These are phyloP conservation scores for Dujonia santamariae DNA, from an alignment of 1,139 yeast genomes.

Conservation along the genomic window DNA sequence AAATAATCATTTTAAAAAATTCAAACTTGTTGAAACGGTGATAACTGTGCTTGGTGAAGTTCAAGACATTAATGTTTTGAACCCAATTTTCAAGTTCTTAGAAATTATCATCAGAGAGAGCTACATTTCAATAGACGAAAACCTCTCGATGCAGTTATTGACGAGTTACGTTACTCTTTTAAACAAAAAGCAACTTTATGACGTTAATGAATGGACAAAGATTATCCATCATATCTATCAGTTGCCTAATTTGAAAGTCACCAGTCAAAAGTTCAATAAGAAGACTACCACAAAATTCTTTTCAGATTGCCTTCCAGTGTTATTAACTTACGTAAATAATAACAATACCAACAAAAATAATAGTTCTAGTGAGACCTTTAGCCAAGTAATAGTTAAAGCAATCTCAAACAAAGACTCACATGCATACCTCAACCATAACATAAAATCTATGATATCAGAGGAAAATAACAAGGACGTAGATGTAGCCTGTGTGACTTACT, in stretches of 20 bases:
- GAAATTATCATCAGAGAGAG: slow-evolving; percentile 18
- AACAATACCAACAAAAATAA: neutral
- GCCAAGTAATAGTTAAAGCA: slow-evolving; percentile 7
- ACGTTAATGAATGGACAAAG: slow-evolving; percentile 21
- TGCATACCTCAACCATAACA: slow-evolving; percentile 16
- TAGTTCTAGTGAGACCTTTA: slow-evolving; percentile 8
- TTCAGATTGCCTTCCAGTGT: slow-evolving; percentile 12
- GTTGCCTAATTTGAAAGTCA: slow-evolving; percentile 22
- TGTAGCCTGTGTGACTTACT: no score
- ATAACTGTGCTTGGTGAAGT: slow-evolving; percentile 7
- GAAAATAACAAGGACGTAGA: slow-evolving; percentile 14
- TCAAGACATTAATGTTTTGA: slow-evolving; percentile 12
- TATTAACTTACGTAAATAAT: slow-evolving; percentile 2
- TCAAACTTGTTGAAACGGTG: slow-evolving; percentile 17
- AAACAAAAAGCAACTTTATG: slow-evolving; percentile 4
- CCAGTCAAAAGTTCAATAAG: slow-evolving; percentile 26
- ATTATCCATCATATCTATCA: slow-evolving; percentile 22
- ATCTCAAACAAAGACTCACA: slow-evolving; percentile 18
- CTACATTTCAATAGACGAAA: slow-evolving; percentile 36
- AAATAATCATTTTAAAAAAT: slow-evolving; percentile 35
- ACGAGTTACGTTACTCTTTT: slow-evolving; percentile 13
- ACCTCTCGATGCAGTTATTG: slow-evolving; percentile 18
- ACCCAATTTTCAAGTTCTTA: slow-evolving; percentile 17
- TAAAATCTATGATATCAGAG: slow-evolving; percentile 17
- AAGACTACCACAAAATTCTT: slow-evolving; percentile 28